These are phyloP conservation scores for Hirsutella minnesotensis DNA, from an alignment of 2,329 filamentous ascomycete genomes.

Conservation along the genomic window DNA sequence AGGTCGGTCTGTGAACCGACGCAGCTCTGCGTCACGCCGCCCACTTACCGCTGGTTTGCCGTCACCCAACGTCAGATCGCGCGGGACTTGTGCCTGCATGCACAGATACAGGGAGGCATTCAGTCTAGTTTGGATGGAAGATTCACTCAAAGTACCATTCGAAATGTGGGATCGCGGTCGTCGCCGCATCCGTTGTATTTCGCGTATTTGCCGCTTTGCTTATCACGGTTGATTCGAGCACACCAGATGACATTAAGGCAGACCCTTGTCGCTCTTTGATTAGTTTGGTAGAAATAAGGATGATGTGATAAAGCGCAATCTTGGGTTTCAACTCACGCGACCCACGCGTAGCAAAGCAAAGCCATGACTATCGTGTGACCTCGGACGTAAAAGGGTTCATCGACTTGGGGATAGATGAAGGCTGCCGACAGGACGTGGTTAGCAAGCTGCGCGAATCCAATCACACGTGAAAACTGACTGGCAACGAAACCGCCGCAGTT, in stretches of 20 bases:
- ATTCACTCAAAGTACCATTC: slow-evolving; percentile 38
- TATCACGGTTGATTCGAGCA: slow-evolving; percentile 51
- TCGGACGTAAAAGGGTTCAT: slow-evolving; percentile 45
- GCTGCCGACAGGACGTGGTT: slow-evolving; percentile 16
- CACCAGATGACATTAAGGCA: slow-evolving; percentile 50
- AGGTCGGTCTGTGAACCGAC: too few species aligned
- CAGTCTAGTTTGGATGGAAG: neutral
- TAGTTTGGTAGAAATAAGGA: neutral
- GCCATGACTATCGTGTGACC: slow-evolving; percentile 51
- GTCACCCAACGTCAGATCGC: too few species aligned
- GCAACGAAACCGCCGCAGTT: slow-evolving; percentile 58
- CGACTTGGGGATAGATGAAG: slow-evolving; percentile 46
- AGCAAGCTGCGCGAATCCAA: neutral
- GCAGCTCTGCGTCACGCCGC: too few species aligned
- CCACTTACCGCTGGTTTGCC: too few species aligned
- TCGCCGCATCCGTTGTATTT: slow-evolving; percentile 45
- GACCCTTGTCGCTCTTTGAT: slow-evolving; percentile 27
- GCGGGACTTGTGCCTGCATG: too few species aligned
- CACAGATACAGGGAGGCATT: neutral
- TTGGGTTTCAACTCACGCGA: slow-evolving; percentile 35
- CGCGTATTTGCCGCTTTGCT: slow-evolving; percentile 45
- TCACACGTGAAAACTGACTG: too few species aligned
- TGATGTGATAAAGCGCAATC: neutral
- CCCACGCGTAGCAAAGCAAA: slow-evolving; percentile 49
- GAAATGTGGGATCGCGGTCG: slow-evolving; percentile 51